phyloP scores from a whole-genome alignment of 164 flowering plant species.

The Vitis rupestris region DNA sequence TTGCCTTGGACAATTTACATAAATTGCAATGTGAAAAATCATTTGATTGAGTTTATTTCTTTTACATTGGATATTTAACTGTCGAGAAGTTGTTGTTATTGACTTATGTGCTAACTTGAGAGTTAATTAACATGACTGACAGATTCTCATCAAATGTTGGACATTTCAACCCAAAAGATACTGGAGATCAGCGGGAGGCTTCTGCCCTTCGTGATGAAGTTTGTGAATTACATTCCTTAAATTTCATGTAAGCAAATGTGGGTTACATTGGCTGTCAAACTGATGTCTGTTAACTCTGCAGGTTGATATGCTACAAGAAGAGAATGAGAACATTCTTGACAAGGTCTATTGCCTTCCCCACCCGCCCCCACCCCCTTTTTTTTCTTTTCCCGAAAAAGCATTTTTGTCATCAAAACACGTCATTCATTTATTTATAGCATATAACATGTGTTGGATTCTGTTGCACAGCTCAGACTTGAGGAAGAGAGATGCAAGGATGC shows the following conservation, averaged over 20 bases:
- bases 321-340: slow-evolving; percentile 64
- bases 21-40: no score
- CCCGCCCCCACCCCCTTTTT: neutral
- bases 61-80: neutral
- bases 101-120: neutral
- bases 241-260: neutral
- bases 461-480: slow-evolving; percentile 73
- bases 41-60: neutral
- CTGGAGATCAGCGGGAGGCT: slow-evolving; percentile 60
- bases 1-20: no score
- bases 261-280: neutral
- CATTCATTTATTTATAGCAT: neutral
- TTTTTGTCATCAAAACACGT: neutral
- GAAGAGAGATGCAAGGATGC: slow-evolving; percentile 82
- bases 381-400: neutral
- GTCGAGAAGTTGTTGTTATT: no score
- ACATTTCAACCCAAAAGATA: slow-evolving; percentile 36
- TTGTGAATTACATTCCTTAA: slow-evolving; percentile 15
- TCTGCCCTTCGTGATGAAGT: slow-evolving; percentile 92
- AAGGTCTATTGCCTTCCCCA: slow-evolving; percentile 44
- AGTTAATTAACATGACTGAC: slow-evolving; percentile 16
- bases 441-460: slow-evolving; percentile 4
- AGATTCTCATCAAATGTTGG: slow-evolving; percentile 55
- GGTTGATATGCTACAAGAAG: slow-evolving; percentile 93
- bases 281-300: slow-evolving; percentile 35